Evolutionary conservation across 176 grass and related monocot species (phyloP).

Genomic region (Microstegium vimineum): DNA sequence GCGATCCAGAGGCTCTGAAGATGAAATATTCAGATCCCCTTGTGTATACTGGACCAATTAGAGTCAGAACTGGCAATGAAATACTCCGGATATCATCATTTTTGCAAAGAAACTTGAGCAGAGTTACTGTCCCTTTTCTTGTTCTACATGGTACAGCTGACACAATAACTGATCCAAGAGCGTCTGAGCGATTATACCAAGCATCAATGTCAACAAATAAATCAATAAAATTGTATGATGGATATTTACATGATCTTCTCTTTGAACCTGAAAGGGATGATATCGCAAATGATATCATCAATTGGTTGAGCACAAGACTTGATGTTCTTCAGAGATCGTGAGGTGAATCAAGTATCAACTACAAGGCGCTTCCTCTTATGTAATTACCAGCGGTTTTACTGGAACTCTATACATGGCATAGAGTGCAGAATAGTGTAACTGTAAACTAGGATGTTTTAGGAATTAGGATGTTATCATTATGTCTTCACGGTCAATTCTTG

Average conservation of each 20-base stretch:
- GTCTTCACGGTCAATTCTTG: background rate
- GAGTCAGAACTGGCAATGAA: constrained; percentile 77
- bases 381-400: background rate
- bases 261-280: constrained; percentile 79
- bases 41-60: constrained; percentile 74
- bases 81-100: constrained; percentile 68
- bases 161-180: constrained; percentile 52
- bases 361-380: constrained; percentile 17
- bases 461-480: background rate
- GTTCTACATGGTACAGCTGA: constrained; percentile 72
- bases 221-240: constrained; percentile 63
- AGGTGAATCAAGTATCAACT: constrained; percentile 27
- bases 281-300: constrained; percentile 59
- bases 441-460: constrained; percentile 20
- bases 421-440: constrained; percentile 15
- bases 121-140: constrained; percentile 64
- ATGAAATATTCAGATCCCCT: constrained; percentile 77
- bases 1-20: constrained; percentile 65
- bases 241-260: constrained; percentile 68
- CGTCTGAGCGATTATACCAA: constrained; percentile 51
- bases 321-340: constrained; percentile 33
- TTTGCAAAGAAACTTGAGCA: constrained; percentile 57
- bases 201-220: constrained; percentile 50
- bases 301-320: constrained; percentile 56
- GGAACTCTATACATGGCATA: constrained; percentile 21